A percentile compares a stretch with the other conserved stretches of the same genome.
Conservation (phyloP, 1,139 yeast genomes). For the Yamadazyma jaroonii region DNA sequence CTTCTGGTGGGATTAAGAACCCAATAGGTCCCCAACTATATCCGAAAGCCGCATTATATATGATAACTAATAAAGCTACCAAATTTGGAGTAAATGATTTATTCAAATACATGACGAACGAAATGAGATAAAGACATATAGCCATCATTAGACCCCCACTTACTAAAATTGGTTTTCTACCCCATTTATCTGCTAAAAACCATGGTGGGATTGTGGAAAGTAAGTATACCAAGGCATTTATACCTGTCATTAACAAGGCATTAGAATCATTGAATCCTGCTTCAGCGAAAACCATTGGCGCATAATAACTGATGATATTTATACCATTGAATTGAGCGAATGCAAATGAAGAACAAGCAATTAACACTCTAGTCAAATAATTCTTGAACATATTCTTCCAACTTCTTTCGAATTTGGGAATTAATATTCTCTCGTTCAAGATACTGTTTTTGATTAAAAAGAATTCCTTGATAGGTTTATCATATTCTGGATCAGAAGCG, state of each 20-base stretch:
- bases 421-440: constrained; percentile 41
- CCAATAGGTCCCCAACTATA: constrained; percentile 60
- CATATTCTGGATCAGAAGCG: constrained; percentile 53
- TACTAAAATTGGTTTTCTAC: constrained; percentile 50
- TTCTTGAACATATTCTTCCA: constrained; percentile 43
- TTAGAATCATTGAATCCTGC: constrained; percentile 52
- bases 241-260: constrained; percentile 53
- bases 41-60: constrained; percentile 54
- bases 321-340: constrained; percentile 59
- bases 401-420: constrained; percentile 42
- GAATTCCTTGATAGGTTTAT: constrained; percentile 50
- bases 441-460: constrained; percentile 81
- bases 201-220: constrained; percentile 51
- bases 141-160: constrained; percentile 52
- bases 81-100: constrained; percentile 37
- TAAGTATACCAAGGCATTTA: constrained; percentile 48
- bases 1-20: constrained; percentile 54
- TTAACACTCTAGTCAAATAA: constrained; percentile 37
- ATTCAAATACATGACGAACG: constrained; percentile 39
- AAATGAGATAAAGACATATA: constrained; percentile 36
- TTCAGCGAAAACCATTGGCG: constrained; percentile 52
- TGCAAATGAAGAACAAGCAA: constrained; percentile 51
- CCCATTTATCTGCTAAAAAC: constrained; percentile 55
- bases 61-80: constrained; percentile 48
- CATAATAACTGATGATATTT: constrained; percentile 53